phyloP scores from a whole-genome alignment of 2,329 filamentous ascomycete genomes.

The Macrophomina phaseolina region DNA sequence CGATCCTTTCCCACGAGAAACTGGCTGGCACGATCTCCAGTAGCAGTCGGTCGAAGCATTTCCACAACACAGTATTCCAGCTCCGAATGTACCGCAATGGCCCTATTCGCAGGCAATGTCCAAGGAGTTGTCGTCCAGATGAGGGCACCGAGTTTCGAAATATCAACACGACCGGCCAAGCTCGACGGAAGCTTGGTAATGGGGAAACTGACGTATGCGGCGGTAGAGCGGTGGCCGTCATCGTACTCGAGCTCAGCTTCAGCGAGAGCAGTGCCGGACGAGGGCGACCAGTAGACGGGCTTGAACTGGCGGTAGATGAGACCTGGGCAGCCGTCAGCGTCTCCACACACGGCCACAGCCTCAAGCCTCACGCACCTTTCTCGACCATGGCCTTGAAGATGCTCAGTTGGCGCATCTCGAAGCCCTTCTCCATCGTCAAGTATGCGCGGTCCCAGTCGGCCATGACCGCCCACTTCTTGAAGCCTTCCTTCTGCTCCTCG shows the following conservation, averaged over 20 bases:
- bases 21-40: slow-evolving; percentile 42
- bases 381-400: slow-evolving; percentile 78
- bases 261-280: slow-evolving; percentile 77
- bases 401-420: slow-evolving; percentile 75
- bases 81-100: slow-evolving; percentile 79
- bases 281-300: slow-evolving; percentile 87
- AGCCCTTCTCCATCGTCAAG: slow-evolving; percentile 78
- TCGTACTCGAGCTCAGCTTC: slow-evolving; percentile 87
- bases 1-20: slow-evolving; percentile 76
- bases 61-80: slow-evolving; percentile 75
- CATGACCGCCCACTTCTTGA: slow-evolving; percentile 78
- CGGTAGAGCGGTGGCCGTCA: slow-evolving; percentile 72
- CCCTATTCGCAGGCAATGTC: slow-evolving; percentile 92
- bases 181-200: slow-evolving; percentile 57
- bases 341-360: background rate
- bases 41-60: slow-evolving; percentile 37
- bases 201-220: slow-evolving; percentile 82
- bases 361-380: slow-evolving; percentile 52
- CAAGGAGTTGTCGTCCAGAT: slow-evolving; percentile 99
- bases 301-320: slow-evolving; percentile 80
- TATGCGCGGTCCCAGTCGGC: slow-evolving; percentile 78
- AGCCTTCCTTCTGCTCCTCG: slow-evolving; percentile 73
- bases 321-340: slow-evolving; percentile 45
- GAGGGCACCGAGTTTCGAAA: slow-evolving; percentile 69
- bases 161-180: slow-evolving; percentile 37